Conservation (phyloP, 2,329 filamentous ascomycete species). For the Beauveria varroae region DNA sequence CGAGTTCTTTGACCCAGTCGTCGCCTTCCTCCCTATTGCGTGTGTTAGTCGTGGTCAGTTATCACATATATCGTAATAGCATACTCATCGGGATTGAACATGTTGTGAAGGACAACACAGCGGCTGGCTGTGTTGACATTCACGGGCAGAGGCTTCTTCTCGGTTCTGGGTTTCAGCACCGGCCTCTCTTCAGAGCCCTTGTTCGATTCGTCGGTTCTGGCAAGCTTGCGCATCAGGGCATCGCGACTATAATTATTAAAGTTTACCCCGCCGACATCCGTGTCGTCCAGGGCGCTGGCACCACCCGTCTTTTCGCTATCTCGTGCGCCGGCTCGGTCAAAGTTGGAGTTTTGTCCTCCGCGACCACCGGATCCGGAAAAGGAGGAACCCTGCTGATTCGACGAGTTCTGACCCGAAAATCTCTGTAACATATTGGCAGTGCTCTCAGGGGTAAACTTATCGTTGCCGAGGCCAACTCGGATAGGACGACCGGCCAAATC, state of each 20-base stretch:
- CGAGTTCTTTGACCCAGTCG: conserved; percentile 84
- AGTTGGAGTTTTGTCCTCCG: conserved; percentile 75
- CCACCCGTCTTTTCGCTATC: conserved; percentile 86
- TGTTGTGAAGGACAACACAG: conserved; percentile 90
- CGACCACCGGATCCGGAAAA: conserved; percentile 88
- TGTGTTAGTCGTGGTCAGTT: conserved; percentile 24
- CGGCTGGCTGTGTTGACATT: conserved; percentile 88
- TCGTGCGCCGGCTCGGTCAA: conserved; percentile 83
- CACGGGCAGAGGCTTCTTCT: conserved; percentile 69
- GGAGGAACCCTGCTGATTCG: conserved; percentile 77
- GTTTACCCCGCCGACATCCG: conserved; percentile 95
- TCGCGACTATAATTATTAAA: conserved; percentile 99
- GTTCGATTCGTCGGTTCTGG: conserved; percentile 79
- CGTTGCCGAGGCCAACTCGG: conserved; percentile 96
- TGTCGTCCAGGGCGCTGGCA: conserved; percentile 92
- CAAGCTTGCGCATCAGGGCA: conserved; percentile 96
- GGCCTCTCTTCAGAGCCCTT: conserved; percentile 62
- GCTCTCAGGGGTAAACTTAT: conserved; percentile 98
- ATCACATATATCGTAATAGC: conserved; percentile 29
- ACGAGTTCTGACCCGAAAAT: conserved; percentile 69
- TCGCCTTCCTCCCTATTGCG: conserved; percentile 72
- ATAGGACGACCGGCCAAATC: conserved; percentile 95
- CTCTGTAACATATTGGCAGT: conserved; percentile 87
- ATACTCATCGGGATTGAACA: conserved; percentile 89
- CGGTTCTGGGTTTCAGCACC: conserved; percentile 69